Conservation (phyloP, 2,329 filamentous ascomycete species). For the Pseudogymnoascus sp. region DNA sequence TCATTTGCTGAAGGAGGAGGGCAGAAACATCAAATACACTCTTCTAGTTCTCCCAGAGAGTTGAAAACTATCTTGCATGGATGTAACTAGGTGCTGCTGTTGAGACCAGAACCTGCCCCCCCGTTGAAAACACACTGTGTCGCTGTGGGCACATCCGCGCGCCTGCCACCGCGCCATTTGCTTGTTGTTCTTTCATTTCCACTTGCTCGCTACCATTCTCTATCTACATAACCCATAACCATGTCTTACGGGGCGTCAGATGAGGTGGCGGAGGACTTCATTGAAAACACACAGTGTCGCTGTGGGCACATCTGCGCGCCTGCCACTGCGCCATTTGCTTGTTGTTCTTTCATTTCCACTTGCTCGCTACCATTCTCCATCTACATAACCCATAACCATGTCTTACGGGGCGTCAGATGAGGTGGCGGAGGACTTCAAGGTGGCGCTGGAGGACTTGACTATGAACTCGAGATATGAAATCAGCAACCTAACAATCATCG, state of each 20-base stretch:
- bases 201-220: not conserved
- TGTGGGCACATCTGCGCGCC: too few relatives aligned
- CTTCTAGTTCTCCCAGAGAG: constrained; percentile 27
- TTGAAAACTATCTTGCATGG: constrained; percentile 28
- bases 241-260: constrained; percentile 58
- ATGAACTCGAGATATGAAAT: constrained; percentile 92
- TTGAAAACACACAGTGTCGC: too few relatives aligned
- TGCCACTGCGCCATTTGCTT: too few relatives aligned
- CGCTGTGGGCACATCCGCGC: not conserved
- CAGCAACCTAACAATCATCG: constrained; percentile 93
- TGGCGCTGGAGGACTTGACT: constrained; percentile 83
- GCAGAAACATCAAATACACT: constrained; percentile 29
- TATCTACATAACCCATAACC: constrained; percentile 35
- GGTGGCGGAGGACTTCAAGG: constrained; percentile 90
- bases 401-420: constrained; percentile 59
- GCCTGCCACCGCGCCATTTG: not conserved
- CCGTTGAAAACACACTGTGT: not conserved
- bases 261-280: constrained; percentile 92
- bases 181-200: not conserved
- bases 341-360: too few relatives aligned
- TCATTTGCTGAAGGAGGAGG: not conserved
- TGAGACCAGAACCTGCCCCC: constrained; percentile 9
- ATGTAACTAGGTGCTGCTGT: constrained; percentile 29
- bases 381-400: constrained; percentile 45
- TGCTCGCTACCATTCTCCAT: too few relatives aligned